Percentiles rank a stretch among this genome's conserved stretches.
These are phyloP conservation scores for Didymosphaeria variabile DNA, from an alignment of 2,329 filamentous ascomycete genomes.

Conservation along the genomic window DNA sequence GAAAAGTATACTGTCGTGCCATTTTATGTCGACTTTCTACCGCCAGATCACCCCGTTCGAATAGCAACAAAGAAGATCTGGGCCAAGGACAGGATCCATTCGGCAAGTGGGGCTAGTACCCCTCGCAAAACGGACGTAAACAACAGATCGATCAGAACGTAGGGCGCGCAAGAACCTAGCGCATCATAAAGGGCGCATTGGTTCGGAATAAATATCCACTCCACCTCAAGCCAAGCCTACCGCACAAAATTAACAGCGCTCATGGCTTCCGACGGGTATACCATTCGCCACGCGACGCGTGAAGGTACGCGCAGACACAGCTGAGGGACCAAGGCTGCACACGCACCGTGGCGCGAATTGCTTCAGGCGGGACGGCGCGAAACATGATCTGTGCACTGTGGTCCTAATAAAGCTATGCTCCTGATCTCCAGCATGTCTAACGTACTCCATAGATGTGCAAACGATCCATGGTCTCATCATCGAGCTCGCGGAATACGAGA, in stretches of 20 bases:
- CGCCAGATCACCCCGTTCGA: constrained; percentile 28
- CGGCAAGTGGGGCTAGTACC: constrained; percentile 8
- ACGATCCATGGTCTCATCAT: constrained; percentile 83
- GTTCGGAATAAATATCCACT: background rate
- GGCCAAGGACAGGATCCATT: background rate
- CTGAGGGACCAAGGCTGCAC: background rate
- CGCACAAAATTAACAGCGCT: background rate
- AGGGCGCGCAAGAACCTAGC: constrained; percentile 13
- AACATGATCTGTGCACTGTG: background rate
- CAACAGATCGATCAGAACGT: constrained; percentile 6
- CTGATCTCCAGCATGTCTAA: constrained; percentile 8
- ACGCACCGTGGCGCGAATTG: background rate
- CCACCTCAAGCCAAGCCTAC: background rate
- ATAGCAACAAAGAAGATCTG: constrained; percentile 26
- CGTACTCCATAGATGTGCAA: constrained; percentile 71
- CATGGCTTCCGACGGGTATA: constrained; percentile 43
- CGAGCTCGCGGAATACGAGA: constrained; percentile 88
- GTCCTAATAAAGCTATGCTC: background rate
- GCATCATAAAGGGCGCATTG: background rate
- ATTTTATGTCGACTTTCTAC: constrained; percentile 35
- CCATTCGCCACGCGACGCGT: constrained; percentile 67
- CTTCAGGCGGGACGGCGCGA: background rate
- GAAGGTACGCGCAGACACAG: constrained; percentile 59
- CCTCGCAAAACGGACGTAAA: constrained; percentile 7
- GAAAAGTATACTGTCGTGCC: constrained; percentile 31